Percentiles rank a stretch among this genome's conserved stretches.
Conservation (phyloP, 1,284 basidiomycete genomes). For the Sanghuangporus sanghuang region DNA sequence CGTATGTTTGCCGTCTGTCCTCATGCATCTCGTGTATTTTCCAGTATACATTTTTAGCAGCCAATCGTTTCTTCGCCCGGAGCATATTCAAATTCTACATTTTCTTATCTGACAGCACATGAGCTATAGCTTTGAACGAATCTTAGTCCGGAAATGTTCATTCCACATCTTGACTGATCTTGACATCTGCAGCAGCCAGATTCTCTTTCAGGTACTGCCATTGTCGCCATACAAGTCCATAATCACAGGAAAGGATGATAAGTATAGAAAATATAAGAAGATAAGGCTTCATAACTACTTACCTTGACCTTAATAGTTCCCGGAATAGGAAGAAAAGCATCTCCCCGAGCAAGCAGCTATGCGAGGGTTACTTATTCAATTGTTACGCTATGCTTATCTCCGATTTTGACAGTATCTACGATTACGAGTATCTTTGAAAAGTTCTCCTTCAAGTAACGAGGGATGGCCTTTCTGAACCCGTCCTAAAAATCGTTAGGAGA, state of each 20-base stretch:
- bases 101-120: too few relatives aligned
- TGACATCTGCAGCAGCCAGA: slow-evolving; percentile 30
- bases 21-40: too few relatives aligned
- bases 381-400: slow-evolving; percentile 40
- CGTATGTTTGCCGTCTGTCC: too few relatives aligned
- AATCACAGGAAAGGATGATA: too few relatives aligned
- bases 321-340: slow-evolving; percentile 50
- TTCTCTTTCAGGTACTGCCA: slow-evolving; percentile 40
- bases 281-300: background rate
- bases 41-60: too few relatives aligned
- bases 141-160: slow-evolving; percentile 31
- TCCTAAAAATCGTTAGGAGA: slow-evolving; percentile 46
- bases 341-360: slow-evolving; percentile 53
- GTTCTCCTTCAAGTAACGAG: slow-evolving; percentile 38
- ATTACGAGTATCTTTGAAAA: slow-evolving; percentile 54
- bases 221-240: background rate
- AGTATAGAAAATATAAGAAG: too few relatives aligned
- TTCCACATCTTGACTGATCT: slow-evolving; percentile 29
- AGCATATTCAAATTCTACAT: too few relatives aligned
- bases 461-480: slow-evolving; percentile 35
- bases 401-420: slow-evolving; percentile 42
- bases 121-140: background rate
- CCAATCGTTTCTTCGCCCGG: too few relatives aligned
- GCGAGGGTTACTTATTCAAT: slow-evolving; percentile 54
- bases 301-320: slow-evolving; percentile 43